Base-by-base conservation (phyloP, 768 basidiomycete species). In the Mycena epipterygia region DNA sequence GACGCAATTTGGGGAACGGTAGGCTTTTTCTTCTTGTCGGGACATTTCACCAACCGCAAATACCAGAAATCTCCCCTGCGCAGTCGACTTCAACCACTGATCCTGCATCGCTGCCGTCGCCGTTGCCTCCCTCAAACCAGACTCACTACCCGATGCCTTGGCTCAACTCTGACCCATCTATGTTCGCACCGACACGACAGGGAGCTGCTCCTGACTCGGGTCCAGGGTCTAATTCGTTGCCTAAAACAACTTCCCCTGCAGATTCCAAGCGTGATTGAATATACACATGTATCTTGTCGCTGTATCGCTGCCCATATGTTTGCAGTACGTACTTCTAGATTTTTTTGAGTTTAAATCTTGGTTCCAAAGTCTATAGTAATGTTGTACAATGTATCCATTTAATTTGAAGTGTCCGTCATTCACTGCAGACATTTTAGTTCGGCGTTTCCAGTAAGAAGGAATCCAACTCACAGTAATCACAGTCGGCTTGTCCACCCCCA, bases 401-500 rank as follows among this genome's bases (percentile, higher is more conserved):
- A 35, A 53, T 63, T 58, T 32, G 23, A 33, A 48, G 42, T 32
- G 41, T 56, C 55, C 64, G 25, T 23, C 44, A 29, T 52, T 64
- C 49, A 60, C 59, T 61, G 51, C n/a, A 30, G 32, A 37, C 19
- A 21, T 13, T n/a, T 65, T 8, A 65, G 63, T 41, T 2, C 2
- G 5, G 12, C 16, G 12, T 35, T 27, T 33, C 23, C 12, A 25
- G n/a, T 4, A 12, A 19, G 23, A 49, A 44, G 41, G 7, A 49
- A 64, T 13, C 4, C 49, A 5, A 46, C 64, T 66, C 77, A 94
- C 93, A 64, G 97, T 99, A 80, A 99, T 98, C 73, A 99, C 98
- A 57, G 96, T 97, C 44, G 98, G 98, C 85, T 95, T 86, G 60
- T 97, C 93, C 75, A 95, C 84, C 32, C 93, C 91, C 74, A 97